Conservation (phyloP, 2,329 filamentous ascomycete species). For the Trichoderma oligosporum region DNA sequence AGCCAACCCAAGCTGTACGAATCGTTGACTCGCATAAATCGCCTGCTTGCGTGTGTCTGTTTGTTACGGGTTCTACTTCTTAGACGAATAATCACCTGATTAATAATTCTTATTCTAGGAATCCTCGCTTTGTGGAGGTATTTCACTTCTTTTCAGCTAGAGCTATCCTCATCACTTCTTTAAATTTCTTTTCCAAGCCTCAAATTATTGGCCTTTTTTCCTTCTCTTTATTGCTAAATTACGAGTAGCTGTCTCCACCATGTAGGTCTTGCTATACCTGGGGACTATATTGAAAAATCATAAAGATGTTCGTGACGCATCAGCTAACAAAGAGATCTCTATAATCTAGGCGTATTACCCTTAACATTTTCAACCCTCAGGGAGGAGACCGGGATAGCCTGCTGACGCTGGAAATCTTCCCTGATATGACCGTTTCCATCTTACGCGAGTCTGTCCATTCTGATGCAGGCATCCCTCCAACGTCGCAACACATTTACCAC, state of each 20-base stretch:
- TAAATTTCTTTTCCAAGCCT: not conserved
- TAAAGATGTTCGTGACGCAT: no score
- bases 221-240: not conserved
- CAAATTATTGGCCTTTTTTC: not conserved
- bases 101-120: not conserved
- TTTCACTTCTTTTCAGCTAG: not conserved
- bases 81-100: not conserved
- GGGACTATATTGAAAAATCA: not conserved
- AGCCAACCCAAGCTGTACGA: not conserved
- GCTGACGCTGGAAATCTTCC: conserved; percentile 75
- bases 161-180: not conserved
- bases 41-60: conserved; percentile 6
- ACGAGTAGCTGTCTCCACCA: not conserved
- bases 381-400: conserved; percentile 66
- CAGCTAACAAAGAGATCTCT: not conserved
- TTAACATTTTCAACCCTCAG: conserved; percentile 75
- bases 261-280: conserved; percentile 7
- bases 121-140: not conserved
- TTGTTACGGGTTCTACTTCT: not conserved
- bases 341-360: conserved; percentile 71
- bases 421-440: conserved; percentile 76
- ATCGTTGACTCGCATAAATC: not conserved
- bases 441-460: conserved; percentile 85
- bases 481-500: conserved; percentile 80
- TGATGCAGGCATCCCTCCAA: conserved; percentile 70